phyloP scores from a whole-genome alignment of 192 early-diverging fungal species.

The Thoreauomyces humboldtii region DNA sequence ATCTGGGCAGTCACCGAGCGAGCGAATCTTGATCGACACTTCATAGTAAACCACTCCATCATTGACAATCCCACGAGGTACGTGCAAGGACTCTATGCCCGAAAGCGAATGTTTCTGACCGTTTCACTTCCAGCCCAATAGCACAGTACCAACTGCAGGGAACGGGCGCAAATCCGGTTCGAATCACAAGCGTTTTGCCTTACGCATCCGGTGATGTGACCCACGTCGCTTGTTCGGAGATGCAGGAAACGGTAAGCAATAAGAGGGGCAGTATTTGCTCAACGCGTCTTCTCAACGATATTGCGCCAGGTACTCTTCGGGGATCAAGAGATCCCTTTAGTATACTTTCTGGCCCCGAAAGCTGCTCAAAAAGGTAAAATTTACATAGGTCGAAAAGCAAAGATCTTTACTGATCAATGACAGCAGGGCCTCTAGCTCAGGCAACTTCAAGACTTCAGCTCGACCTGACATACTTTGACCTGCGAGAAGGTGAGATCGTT shows the following conservation, averaged over 20 bases:
- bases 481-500: too few species aligned
- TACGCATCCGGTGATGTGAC: not conserved
- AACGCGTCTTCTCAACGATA: not conserved
- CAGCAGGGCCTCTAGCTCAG: not conserved
- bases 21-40: constrained; percentile 49
- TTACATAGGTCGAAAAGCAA: constrained; percentile 7
- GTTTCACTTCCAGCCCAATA: constrained; percentile 11
- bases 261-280: not conserved
- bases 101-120: not conserved
- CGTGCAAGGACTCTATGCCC: not conserved
- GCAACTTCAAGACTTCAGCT: not conserved
- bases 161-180: constrained; percentile 16
- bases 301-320: constrained; percentile 19
- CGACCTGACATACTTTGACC: too few species aligned
- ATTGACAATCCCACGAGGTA: constrained; percentile 52
- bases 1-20: constrained; percentile 47
- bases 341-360: constrained; percentile 20
- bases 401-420: constrained; percentile 3
- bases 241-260: not conserved
- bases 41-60: constrained; percentile 50
- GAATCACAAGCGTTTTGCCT: constrained; percentile 4
- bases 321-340: constrained; percentile 20
- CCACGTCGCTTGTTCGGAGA: not conserved
- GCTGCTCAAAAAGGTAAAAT: constrained; percentile 12
- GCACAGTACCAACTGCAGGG: constrained; percentile 19